Conservation (phyloP, 371 early-diverging fungal genomes). For the Choanephora cucurbitarum region DNA sequence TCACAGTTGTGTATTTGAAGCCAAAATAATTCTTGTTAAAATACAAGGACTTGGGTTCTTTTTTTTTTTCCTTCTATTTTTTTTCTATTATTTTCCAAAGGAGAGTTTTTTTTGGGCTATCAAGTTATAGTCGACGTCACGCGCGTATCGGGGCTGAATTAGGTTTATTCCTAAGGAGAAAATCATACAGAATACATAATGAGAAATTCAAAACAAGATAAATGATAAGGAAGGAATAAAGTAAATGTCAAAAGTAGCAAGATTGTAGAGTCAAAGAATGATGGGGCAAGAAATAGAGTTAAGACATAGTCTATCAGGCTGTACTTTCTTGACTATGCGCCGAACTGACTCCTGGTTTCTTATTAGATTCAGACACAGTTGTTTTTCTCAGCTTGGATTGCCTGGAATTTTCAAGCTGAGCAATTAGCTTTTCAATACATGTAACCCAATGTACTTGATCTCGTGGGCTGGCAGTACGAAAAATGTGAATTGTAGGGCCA, state of each 20-base stretch:
- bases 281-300: too few species aligned
- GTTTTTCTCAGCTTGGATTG: conserved; percentile 3
- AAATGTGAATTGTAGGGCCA: conserved; percentile 31
- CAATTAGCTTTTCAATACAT: conserved; percentile 16
- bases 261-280: too few species aligned
- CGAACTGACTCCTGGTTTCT: background rate
- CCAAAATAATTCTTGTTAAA: conserved; percentile 2
- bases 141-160: background rate
- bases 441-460: conserved; percentile 36
- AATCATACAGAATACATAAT: too few species aligned
- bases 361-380: background rate
- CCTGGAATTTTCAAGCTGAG: background rate
- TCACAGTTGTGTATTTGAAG: background rate
- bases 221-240: too few species aligned
- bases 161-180: background rate
- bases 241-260: too few species aligned
- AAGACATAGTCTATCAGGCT: too few species aligned
- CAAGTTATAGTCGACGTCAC: background rate
- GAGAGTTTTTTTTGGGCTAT: background rate
- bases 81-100: background rate
- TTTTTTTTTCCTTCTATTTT: background rate
- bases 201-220: too few species aligned
- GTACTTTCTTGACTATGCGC: background rate
- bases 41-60: background rate
- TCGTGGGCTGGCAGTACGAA: conserved; percentile 20